A percentile compares a stretch with the other conserved stretches of the same genome.
Evolutionary conservation across 2,329 filamentous ascomycete species (phyloP).

Genomic region (Ramularia endophylla): DNA sequence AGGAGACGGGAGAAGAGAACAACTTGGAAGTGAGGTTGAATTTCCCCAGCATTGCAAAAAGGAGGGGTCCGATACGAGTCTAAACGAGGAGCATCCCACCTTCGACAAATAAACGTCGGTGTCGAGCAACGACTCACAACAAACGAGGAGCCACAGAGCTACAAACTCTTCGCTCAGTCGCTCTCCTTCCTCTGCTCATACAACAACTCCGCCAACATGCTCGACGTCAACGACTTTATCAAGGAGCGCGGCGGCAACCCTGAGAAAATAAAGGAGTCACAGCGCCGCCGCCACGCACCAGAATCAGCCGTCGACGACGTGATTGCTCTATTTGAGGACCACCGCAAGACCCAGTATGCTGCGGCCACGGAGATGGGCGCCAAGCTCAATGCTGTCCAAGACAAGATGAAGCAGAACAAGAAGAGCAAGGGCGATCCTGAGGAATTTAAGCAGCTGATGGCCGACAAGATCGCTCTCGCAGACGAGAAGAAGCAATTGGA

Average conservation of each 20-base stretch:
- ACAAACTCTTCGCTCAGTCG: too few relatives aligned
- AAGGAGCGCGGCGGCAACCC: conserved; percentile 84
- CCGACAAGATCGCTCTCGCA: conserved; percentile 70
- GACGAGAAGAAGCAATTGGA: conserved; percentile 76
- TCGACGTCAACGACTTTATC: conserved; percentile 48
- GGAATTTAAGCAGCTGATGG: conserved; percentile 70
- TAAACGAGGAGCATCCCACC: too few relatives aligned
- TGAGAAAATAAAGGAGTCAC: conserved; percentile 85
- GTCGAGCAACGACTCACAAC: too few relatives aligned
- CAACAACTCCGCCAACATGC: conserved; percentile 30
- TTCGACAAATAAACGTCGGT: too few relatives aligned
- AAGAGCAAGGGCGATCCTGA: conserved; percentile 88
- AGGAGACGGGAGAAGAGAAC: too few relatives aligned
- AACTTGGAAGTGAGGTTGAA: too few relatives aligned
- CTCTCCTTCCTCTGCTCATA: too few relatives aligned
- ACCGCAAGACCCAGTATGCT: conserved; percentile 54
- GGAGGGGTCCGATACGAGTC: too few relatives aligned
- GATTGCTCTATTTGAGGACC: conserved; percentile 79
- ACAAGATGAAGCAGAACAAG: conserved; percentile 86
- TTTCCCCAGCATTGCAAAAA: too few relatives aligned
- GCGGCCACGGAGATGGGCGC: conserved; percentile 72
- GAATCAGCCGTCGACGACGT: conserved; percentile 87
- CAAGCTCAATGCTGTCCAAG: conserved; percentile 83
- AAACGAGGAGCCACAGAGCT: too few relatives aligned
- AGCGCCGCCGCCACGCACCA: conserved; percentile 72